Evolutionary conservation across 2,329 filamentous ascomycete genomes (phyloP).

Genomic region (Leptographium galeiforme): DNA sequence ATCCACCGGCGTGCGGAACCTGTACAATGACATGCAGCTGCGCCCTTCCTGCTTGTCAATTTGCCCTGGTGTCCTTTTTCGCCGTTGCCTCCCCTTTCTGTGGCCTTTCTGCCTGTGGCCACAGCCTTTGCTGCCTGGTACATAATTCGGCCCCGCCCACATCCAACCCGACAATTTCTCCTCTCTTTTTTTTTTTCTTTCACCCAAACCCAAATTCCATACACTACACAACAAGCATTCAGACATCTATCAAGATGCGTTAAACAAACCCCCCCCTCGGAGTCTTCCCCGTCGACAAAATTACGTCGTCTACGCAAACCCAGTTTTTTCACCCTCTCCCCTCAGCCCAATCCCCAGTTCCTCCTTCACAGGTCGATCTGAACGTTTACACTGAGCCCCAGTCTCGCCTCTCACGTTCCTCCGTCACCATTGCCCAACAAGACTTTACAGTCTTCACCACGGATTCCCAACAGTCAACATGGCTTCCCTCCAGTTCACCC

Average conservation of each 20-base stretch:
- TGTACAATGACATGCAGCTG: too few species aligned
- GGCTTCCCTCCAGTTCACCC: constrained; percentile 57
- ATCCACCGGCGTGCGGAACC: too few species aligned
- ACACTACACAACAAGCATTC: constrained; percentile 18
- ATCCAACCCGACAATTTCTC: constrained; percentile 13
- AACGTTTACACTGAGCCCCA: constrained; percentile 49
- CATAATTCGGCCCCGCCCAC: constrained; percentile 24
- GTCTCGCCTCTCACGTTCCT: constrained; percentile 40
- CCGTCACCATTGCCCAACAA: constrained; percentile 48
- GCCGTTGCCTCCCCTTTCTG: background rate
- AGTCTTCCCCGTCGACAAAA: constrained; percentile 31
- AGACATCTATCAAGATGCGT: constrained; percentile 38
- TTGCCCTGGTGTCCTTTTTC: background rate
- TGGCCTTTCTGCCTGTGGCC: constrained; percentile 3
- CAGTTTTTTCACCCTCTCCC: constrained; percentile 20
- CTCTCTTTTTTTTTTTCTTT: constrained; percentile 10
- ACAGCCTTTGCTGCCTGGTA: constrained; percentile 30
- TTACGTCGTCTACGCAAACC: constrained; percentile 32
- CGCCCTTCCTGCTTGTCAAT: background rate
- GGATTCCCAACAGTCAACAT: constrained; percentile 65
- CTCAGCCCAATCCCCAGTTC: constrained; percentile 34
- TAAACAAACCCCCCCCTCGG: constrained; percentile 33
- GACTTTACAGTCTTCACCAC: constrained; percentile 69
- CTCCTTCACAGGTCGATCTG: constrained; percentile 47
- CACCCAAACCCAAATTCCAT: constrained; percentile 17